A percentile compares a stretch with the other conserved stretches of the same genome.
Conservation (phyloP, 2,329 filamentous ascomycete species). For the Trichoderma afroharzianum region DNA sequence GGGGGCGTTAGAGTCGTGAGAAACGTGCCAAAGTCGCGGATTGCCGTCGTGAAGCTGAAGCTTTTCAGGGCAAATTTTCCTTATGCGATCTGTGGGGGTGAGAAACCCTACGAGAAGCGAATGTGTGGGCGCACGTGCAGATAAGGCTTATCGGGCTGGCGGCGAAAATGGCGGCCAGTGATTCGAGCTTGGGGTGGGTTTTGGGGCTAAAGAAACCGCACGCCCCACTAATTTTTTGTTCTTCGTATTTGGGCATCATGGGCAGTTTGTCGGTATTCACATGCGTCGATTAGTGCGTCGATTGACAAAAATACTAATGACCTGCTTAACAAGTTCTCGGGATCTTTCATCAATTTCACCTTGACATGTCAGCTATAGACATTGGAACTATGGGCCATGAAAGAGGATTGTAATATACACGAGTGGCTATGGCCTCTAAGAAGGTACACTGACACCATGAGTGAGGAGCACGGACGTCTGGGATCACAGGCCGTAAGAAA, state of each 20-base stretch:
- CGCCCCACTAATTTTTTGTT: not conserved
- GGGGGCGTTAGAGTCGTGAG: conserved; percentile 39
- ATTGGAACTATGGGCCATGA: not conserved
- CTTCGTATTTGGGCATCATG: not conserved
- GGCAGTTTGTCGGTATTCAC: not conserved
- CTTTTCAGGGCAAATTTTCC: conserved; percentile 35
- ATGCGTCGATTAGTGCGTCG: not conserved
- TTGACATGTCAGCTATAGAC: not conserved
- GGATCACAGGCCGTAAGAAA: not conserved
- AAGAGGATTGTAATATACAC: not conserved
- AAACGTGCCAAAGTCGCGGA: conserved; percentile 36
- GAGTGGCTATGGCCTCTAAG: not conserved
- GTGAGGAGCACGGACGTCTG: not conserved
- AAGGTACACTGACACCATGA: not conserved
- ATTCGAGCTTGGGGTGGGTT: not conserved
- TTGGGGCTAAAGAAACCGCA: not conserved
- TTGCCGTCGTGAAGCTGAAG: conserved; percentile 35
- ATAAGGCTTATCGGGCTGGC: conserved; percentile 25
- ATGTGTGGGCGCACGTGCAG: conserved; percentile 32
- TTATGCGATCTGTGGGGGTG: conserved; percentile 35
- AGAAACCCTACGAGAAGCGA: conserved; percentile 39
- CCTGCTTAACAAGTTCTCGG: not conserved
- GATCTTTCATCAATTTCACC: not conserved
- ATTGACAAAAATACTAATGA: not conserved
- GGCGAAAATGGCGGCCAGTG: not conserved